Evolutionary conservation across 169 alveolate genomes (phyloP).

Genomic region (Babesia sp.): DNA sequence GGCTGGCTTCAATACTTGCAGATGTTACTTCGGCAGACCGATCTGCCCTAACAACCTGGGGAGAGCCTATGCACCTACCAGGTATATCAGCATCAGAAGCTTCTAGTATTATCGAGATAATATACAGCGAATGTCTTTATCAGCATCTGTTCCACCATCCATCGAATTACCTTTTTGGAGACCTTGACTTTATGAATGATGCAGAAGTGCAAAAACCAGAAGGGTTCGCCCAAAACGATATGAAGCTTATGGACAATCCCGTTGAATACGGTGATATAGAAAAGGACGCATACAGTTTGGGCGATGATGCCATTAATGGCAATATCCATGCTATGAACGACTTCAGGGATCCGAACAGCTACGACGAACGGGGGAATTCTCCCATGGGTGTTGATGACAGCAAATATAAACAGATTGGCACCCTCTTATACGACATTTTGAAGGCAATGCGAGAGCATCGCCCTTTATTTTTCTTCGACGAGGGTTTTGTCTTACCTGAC

Average conservation of each 20-base stretch:
- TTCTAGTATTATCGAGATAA: constrained; percentile 21
- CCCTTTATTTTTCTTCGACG: constrained; percentile 27
- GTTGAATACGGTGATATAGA: neutral
- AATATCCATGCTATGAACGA: too few relatives aligned
- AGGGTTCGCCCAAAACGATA: neutral
- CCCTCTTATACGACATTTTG: constrained; percentile 2
- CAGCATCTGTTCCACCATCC: constrained; percentile 28
- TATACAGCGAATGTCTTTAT: constrained; percentile 51
- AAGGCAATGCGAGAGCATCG: neutral
- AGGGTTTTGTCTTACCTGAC: constrained; percentile 17
- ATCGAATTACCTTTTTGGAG: neutral
- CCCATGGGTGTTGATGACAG: neutral
- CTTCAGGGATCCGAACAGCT: neutral
- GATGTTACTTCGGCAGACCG: neutral
- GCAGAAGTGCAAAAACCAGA: neutral
- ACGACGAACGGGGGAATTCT: neutral
- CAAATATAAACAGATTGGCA: neutral
- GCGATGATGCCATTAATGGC: neutral
- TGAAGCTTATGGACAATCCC: neutral
- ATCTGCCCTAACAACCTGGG: constrained; percentile 39
- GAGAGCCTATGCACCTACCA: constrained; percentile 34
- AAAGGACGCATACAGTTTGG: neutral
- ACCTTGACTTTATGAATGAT: neutral
- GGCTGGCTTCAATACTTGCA: neutral
- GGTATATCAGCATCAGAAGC: constrained; percentile 26